Evolutionary conservation across 164 flowering plant species (phyloP).

Genomic region (Dillenia suffruticosa): DNA sequence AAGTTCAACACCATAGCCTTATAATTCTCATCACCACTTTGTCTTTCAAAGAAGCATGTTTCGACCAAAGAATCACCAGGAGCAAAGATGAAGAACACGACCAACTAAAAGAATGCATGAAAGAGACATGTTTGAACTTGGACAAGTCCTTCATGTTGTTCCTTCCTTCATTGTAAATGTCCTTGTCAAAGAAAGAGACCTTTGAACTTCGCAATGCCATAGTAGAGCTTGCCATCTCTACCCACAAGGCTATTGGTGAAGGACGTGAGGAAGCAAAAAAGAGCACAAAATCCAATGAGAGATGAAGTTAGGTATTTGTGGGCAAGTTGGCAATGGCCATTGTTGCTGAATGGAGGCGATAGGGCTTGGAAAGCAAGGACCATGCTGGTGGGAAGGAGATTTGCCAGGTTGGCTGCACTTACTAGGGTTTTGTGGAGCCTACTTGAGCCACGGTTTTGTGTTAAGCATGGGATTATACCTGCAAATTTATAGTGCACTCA

Average conservation of each 20-base stretch:
- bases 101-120: constrained; percentile 34
- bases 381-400: constrained; percentile 69
- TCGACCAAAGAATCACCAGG: constrained; percentile 29
- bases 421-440: constrained; percentile 32
- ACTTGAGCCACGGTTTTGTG: not conserved
- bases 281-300: constrained; percentile 31
- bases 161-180: not conserved
- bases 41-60: constrained; percentile 28
- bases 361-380: constrained; percentile 56
- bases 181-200: constrained; percentile 51
- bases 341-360: constrained; percentile 43
- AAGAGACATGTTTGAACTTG: constrained; percentile 35
- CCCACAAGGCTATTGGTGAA: constrained; percentile 56
- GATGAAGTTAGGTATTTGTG: constrained; percentile 34
- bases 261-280: constrained; percentile 47
- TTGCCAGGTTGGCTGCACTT: constrained; percentile 48
- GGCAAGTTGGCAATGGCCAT: constrained; percentile 39
- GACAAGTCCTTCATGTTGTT: not conserved
- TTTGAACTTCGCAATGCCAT: constrained; percentile 50
- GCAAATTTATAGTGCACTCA: not conserved
- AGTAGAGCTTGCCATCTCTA: constrained; percentile 32
- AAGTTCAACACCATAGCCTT: constrained; percentile 27
- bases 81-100: constrained; percentile 41
- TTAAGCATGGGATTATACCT: constrained; percentile 12
- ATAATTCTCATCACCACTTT: not conserved